Evolutionary conservation across 345 rosid genomes (phyloP).

Genomic region (Rhizophora mangle): DNA sequence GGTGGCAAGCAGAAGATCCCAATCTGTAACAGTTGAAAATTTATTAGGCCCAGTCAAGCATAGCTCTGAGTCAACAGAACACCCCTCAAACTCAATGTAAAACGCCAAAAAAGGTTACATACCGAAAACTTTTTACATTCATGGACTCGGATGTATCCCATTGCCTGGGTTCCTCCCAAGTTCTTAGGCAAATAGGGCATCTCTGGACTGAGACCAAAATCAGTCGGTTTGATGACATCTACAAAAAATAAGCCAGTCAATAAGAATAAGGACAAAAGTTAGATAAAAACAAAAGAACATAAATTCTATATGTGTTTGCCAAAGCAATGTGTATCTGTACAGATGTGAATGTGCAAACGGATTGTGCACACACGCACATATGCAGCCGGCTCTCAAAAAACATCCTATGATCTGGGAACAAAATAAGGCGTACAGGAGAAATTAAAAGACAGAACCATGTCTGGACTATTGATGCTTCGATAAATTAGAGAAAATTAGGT

Average conservation of each 20-base stretch:
- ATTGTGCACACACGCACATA: too few relatives aligned
- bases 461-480: too few relatives aligned
- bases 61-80: not conserved
- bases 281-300: not conserved
- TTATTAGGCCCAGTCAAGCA: not conserved
- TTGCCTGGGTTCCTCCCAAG: slow-evolving; percentile 27
- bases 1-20: slow-evolving; percentile 96
- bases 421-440: too few relatives aligned
- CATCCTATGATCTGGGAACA: too few relatives aligned
- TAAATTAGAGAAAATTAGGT: too few relatives aligned
- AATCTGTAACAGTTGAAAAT: slow-evolving; percentile 46
- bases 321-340: too few relatives aligned
- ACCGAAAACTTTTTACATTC: slow-evolving; percentile 75
- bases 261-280: not conserved
- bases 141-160: slow-evolving; percentile 60
- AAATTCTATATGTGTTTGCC: too few relatives aligned
- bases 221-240: slow-evolving; percentile 63
- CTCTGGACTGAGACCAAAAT: slow-evolving; percentile 54
- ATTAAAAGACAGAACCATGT: too few relatives aligned
- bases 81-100: not conserved
- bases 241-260: slow-evolving; percentile 14
- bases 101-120: slow-evolving; percentile 15
- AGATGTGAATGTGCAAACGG: too few relatives aligned
- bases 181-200: slow-evolving; percentile 42
- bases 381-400: too few relatives aligned